These are phyloP conservation scores for Pisolithus marmoratus DNA, from an alignment of 768 basidiomycete genomes.

Conservation along the genomic window DNA sequence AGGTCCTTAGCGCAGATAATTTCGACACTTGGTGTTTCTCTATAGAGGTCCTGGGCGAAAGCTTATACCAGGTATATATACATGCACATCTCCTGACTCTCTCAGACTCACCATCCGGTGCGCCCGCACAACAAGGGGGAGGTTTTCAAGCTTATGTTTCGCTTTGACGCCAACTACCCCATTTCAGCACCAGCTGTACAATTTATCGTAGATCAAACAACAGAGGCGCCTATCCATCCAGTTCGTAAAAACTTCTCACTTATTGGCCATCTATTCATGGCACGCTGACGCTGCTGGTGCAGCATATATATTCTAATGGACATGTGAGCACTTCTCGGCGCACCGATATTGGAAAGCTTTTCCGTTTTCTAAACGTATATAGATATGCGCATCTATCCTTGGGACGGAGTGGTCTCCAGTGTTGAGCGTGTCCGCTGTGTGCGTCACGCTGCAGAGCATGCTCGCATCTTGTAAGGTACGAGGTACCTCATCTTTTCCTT, in stretches of 20 bases:
- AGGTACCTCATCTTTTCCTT: not conserved
- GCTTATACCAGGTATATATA: conserved; percentile 57
- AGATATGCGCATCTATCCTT: conserved; percentile 89
- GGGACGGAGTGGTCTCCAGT: conserved; percentile 90
- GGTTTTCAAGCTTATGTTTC: conserved; percentile 71
- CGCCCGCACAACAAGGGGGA: conserved; percentile 47
- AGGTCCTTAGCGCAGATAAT: conserved; percentile 68
- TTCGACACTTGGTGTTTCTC: conserved; percentile 73
- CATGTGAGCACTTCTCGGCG: conserved; percentile 46
- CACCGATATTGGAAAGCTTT: not conserved
- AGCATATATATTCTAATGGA: conserved; percentile 88
- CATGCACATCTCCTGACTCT: not conserved
- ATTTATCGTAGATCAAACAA: conserved; percentile 64
- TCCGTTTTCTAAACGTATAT: conserved; percentile 10
- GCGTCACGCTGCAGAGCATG: conserved; percentile 88
- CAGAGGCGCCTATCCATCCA: conserved; percentile 72
- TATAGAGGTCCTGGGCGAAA: conserved; percentile 81
- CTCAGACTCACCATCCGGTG: conserved; percentile 1
- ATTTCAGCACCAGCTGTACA: conserved; percentile 86
- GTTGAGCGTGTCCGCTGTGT: conserved; percentile 75
- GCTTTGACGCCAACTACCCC: conserved; percentile 78
- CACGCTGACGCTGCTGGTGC: conserved; percentile 9
- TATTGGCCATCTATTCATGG: not conserved
- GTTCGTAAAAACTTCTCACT: conserved; percentile 37
- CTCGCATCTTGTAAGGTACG: conserved; percentile 83